Percentiles rank a stretch among this genome's conserved stretches.
Conservation (phyloP, 108 stramenopile genomes). For the Skeletonema grethae region DNA sequence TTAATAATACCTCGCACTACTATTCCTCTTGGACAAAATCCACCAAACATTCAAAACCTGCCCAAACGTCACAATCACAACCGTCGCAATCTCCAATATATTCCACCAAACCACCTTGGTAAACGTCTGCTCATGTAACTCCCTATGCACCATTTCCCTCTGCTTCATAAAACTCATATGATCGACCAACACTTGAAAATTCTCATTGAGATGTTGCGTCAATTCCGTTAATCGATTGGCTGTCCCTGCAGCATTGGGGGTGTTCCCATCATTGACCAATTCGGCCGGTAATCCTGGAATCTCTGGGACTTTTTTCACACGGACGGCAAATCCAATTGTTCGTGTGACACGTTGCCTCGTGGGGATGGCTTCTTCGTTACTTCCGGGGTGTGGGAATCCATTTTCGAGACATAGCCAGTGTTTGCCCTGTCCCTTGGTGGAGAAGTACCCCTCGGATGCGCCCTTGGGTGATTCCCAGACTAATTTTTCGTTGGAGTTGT, state of each 20-base stretch:
- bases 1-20: constrained; percentile 8
- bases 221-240: constrained; percentile 23
- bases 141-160: constrained; percentile 47
- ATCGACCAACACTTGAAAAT: constrained; percentile 41
- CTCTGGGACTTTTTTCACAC: constrained; percentile 23
- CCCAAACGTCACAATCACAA: constrained; percentile 32
- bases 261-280: constrained; percentile 3
- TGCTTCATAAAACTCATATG: constrained; percentile 49
- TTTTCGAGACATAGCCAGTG: constrained; percentile 48
- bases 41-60: constrained; percentile 50
- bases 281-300: neutral
- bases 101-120: constrained; percentile 51
- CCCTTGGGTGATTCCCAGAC: constrained; percentile 34
- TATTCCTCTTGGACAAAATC: constrained; percentile 30
- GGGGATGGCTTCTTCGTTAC: constrained; percentile 5
- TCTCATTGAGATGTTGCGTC: constrained; percentile 32
- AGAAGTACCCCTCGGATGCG: constrained; percentile 27
- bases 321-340: constrained; percentile 46
- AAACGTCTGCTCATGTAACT: constrained; percentile 48
- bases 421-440: constrained; percentile 18
- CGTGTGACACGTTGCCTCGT: constrained; percentile 20
- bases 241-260: constrained; percentile 22
- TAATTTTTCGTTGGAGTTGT: constrained; percentile 25
- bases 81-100: constrained; percentile 43
- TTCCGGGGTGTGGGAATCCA: constrained; percentile 20